Evolutionary conservation across 1,284 basidiomycete species (phyloP).

Genomic region (Apiotrichum domesticum): DNA sequence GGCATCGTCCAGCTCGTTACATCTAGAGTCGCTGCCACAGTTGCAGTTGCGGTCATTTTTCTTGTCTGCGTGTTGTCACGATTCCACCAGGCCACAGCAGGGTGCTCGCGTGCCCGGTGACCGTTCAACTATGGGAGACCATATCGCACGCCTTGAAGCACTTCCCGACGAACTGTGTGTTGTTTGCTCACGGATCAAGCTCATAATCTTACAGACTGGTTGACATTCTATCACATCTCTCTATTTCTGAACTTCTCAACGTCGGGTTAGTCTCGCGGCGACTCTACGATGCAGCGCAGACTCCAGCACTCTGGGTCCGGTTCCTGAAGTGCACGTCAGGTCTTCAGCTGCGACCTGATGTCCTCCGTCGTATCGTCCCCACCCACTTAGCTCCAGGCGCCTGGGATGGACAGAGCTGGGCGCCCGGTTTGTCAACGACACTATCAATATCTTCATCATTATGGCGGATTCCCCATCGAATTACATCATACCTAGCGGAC

Average conservation of each 20-base stretch:
- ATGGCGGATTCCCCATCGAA: not conserved
- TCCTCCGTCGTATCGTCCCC: slow-evolving; percentile 6
- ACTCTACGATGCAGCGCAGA: slow-evolving; percentile 24
- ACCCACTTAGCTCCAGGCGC: slow-evolving; percentile 14
- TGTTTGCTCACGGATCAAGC: too few species aligned
- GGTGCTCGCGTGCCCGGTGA: too few species aligned
- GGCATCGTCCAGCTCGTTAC: too few species aligned
- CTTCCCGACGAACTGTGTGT: slow-evolving; percentile 39
- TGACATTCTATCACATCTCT: slow-evolving; percentile 25
- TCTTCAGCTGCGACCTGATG: slow-evolving; percentile 9
- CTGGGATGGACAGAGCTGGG: slow-evolving; percentile 18
- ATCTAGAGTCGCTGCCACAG: too few species aligned
- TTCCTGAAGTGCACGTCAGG: slow-evolving; percentile 18
- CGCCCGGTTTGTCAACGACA: not conserved
- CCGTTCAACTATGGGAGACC: too few species aligned
- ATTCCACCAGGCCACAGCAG: too few species aligned
- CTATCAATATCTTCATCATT: not conserved
- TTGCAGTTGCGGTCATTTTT: too few species aligned
- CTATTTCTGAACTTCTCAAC: slow-evolving; percentile 17
- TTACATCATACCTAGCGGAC: not conserved
- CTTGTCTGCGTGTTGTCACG: too few species aligned
- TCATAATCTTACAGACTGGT: slow-evolving; percentile 21
- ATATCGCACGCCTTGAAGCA: too few species aligned
- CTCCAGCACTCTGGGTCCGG: slow-evolving; percentile 26
- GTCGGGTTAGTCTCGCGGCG: slow-evolving; percentile 18